phyloP scores from a whole-genome alignment of 495 filamentous ascomycete genomes.

The Aspergillus ellipticus region DNA sequence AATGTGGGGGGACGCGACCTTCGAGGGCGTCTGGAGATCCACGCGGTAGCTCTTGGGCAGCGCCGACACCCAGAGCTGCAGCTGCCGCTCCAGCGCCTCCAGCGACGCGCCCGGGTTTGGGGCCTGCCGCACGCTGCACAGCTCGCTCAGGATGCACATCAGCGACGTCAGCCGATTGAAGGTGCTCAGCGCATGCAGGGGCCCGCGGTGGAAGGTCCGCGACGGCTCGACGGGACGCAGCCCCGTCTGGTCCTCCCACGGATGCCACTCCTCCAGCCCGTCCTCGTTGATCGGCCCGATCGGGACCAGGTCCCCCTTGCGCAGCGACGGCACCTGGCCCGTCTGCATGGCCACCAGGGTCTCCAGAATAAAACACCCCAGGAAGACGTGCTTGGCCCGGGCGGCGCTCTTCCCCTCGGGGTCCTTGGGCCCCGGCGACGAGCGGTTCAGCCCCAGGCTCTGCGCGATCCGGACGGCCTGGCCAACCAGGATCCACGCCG shows the following conservation, averaged over 20 bases:
- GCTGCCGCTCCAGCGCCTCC: slow-evolving; percentile 33
- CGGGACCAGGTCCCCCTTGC: slow-evolving; percentile 40
- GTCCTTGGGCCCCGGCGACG: slow-evolving; percentile 13
- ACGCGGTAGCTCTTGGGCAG: slow-evolving; percentile 35
- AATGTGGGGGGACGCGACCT: slow-evolving; percentile 34
- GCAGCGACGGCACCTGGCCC: slow-evolving; percentile 49
- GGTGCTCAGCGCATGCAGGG: slow-evolving; percentile 55
- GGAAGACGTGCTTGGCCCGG: slow-evolving; percentile 48
- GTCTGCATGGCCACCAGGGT: slow-evolving; percentile 55
- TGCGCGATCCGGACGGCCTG: slow-evolving; percentile 55
- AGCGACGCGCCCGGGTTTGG: slow-evolving; percentile 27
- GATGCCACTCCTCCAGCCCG: slow-evolving; percentile 69
- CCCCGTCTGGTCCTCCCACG: slow-evolving; percentile 52
- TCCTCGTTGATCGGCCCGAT: slow-evolving; percentile 53
- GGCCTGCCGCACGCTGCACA: slow-evolving; percentile 30
- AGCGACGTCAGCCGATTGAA: slow-evolving; percentile 55
- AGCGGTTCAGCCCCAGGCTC: slow-evolving; percentile 38
- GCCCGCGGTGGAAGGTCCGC: slow-evolving; percentile 42
- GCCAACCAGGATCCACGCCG: slow-evolving; percentile 60
- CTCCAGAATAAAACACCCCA: slow-evolving; percentile 64
- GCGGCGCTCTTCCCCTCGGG: slow-evolving; percentile 21
- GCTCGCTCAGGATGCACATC: slow-evolving; percentile 41
- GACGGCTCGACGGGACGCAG: slow-evolving; percentile 30
- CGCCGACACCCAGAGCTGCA: slow-evolving; percentile 35
- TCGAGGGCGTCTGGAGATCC: slow-evolving; percentile 26